Percentiles rank a stretch among this genome's conserved stretches.
Evolutionary conservation across 2,329 filamentous ascomycete species (phyloP).

Genomic region (Monosporascus sp.): DNA sequence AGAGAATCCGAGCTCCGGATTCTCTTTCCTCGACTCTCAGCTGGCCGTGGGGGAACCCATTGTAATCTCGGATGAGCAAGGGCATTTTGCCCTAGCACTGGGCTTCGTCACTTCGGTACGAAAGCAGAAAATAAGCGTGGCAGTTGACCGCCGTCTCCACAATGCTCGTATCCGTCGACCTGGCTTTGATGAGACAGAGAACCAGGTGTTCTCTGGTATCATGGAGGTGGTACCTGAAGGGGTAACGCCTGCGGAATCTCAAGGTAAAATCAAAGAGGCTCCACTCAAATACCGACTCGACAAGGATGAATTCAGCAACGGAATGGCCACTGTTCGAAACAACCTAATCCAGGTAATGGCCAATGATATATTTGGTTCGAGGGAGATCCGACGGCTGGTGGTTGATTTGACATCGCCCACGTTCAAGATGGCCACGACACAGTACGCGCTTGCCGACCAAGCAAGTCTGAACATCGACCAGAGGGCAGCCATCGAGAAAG

Average conservation of each 20-base stretch:
- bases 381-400: constrained; percentile 71
- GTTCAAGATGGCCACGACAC: constrained; percentile 64
- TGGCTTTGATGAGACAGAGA: constrained; percentile 70
- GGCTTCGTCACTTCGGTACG: constrained; percentile 80
- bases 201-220: constrained; percentile 85
- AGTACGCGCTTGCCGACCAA: constrained; percentile 57
- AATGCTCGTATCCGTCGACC: constrained; percentile 72
- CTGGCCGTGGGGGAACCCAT: constrained; percentile 83
- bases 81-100: constrained; percentile 90
- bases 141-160: constrained; percentile 84
- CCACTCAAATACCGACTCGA: constrained; percentile 77
- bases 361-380: constrained; percentile 64
- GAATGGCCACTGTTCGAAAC: constrained; percentile 91
- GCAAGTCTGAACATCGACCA: constrained; percentile 83
- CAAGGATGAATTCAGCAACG: constrained; percentile 97
- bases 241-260: constrained; percentile 44
- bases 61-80: constrained; percentile 92
- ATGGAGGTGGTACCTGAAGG: constrained; percentile 73
- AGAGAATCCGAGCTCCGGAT: constrained; percentile 51
- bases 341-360: constrained; percentile 93
- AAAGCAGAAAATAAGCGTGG: constrained; percentile 74
- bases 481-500: constrained; percentile 79
- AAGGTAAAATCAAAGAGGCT: constrained; percentile 46
- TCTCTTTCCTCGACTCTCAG: constrained; percentile 90
- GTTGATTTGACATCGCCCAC: constrained; percentile 69